These are phyloP conservation scores for Pythium angustatum DNA, from an alignment of 352 stramenopile genomes.

Conservation along the genomic window DNA sequence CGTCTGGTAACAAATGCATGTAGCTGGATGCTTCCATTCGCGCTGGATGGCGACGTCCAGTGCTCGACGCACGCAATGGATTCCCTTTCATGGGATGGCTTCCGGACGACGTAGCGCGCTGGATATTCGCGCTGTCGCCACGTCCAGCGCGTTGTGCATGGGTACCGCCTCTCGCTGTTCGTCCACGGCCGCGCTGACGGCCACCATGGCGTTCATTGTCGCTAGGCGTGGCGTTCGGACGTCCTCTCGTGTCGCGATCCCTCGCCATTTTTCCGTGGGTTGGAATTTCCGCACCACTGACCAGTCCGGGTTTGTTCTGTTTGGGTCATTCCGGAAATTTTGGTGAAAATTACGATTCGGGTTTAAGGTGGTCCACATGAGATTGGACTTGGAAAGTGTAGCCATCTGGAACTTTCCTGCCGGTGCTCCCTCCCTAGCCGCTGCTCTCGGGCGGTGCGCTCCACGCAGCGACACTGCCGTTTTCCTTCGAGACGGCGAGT, in stretches of 20 bases:
- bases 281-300: too few species aligned
- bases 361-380: conserved; percentile 7
- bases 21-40: not conserved
- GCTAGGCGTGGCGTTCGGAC: not conserved
- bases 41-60: not conserved
- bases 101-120: not conserved
- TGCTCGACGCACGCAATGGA: conserved; percentile 1
- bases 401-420: not conserved
- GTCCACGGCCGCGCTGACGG: not conserved
- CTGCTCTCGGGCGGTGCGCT: not conserved
- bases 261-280: not conserved
- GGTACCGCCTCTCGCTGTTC: not conserved
- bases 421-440: too few species aligned
- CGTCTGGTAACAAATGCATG: conserved; percentile 33
- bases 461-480: not conserved
- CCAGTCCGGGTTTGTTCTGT: too few species aligned
- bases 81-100: not conserved
- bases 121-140: not conserved
- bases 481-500: conserved; percentile 13
- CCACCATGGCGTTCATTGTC: not conserved
- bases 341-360: not conserved
- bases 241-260: not conserved
- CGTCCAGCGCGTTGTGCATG: not conserved
- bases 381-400: not conserved
- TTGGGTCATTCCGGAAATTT: too few species aligned